Evolutionary conservation across 2,329 filamentous ascomycete genomes (phyloP), one percentile per base, ranked within the genome.

Genomic region (Arthrobotrys musiformis): DNA sequence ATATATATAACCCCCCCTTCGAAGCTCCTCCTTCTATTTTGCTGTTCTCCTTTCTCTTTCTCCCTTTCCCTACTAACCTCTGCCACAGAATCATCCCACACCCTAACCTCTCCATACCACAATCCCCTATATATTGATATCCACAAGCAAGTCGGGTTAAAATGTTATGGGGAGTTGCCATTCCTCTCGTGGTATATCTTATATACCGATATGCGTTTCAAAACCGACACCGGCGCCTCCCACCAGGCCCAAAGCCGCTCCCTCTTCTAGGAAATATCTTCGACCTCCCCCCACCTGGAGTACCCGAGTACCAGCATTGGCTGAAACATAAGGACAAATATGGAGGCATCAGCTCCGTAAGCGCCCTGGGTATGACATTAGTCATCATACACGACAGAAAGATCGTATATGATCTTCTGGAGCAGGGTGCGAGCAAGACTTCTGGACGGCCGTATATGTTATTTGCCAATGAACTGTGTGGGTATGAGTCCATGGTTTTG

Each of bases 211-310:
- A 69, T 30, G 24, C 5, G 7, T 35, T 81, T 82, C 40, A 15
- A 54, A 24, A 13, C 19, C 54, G 44, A n/a, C n/a, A n/a, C 9
- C 28, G 40, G 22, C 33, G 17, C 1, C 80, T 87, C 0, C 87
- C 86, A 0, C 87, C 87, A 0, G 87, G 87, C 0, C 87, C 87
- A 0, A 86, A 83, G 40, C 83, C 83, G 0, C 80, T 85, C 5
- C 86, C 86, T 0, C 13, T 88, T 0, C 30, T 88, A 2, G 87
- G 87, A 2, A 88, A 88, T 79, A 78, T 88, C 15, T 76, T 79
- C 0, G 86, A 88, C 76, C 81, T 88, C 9, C 87, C 87, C 0
- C 80, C 83, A 0, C 69, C 81, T 7, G 83, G 82, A 0, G 78
- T 78, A 42, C 82, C 82, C 7, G 85, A 86, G 62, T 85, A 82